Percentiles rank a stretch among this genome's conserved stretches.
These are phyloP conservation scores for Globisporangium polare DNA, from an alignment of 352 stramenopile species.

Conservation along the genomic window DNA sequence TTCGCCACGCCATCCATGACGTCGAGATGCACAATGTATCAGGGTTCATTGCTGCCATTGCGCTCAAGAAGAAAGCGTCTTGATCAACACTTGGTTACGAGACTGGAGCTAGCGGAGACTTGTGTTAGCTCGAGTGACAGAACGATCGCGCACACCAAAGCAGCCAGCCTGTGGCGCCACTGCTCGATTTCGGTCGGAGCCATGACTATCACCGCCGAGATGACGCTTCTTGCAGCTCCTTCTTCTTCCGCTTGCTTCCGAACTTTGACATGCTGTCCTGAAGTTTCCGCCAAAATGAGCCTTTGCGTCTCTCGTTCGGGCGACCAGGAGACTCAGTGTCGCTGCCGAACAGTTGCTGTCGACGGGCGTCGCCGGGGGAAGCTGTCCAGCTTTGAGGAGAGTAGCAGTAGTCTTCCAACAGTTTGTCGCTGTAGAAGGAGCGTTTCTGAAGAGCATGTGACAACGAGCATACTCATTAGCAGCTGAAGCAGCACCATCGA, in stretches of 20 bases:
- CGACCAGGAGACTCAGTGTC: constrained; percentile 45
- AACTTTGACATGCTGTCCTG: constrained; percentile 69
- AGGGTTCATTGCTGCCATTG: too few species aligned
- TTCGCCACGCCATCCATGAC: too few species aligned
- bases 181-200: neutral
- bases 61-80: too few species aligned
- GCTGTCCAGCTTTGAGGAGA: constrained; percentile 83
- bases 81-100: too few species aligned
- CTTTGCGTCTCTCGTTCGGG: constrained; percentile 19
- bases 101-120: too few species aligned
- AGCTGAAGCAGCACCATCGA: neutral
- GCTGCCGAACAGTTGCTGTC: constrained; percentile 71
- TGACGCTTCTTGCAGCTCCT: constrained; percentile 6
- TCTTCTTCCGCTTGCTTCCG: constrained; percentile 56
- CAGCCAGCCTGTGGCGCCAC: too few species aligned
- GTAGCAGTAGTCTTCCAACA: constrained; percentile 80
- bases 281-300: constrained; percentile 76
- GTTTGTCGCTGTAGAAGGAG: constrained; percentile 70
- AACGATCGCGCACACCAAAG: too few species aligned
- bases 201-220: neutral
- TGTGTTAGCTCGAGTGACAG: too few species aligned
- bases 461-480: neutral
- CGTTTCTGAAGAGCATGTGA: constrained; percentile 49
- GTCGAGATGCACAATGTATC: too few species aligned
- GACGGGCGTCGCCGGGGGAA: constrained; percentile 59